Conservation (phyloP, 23 red algal species). For the Gracilaria vermiculophylla region DNA sequence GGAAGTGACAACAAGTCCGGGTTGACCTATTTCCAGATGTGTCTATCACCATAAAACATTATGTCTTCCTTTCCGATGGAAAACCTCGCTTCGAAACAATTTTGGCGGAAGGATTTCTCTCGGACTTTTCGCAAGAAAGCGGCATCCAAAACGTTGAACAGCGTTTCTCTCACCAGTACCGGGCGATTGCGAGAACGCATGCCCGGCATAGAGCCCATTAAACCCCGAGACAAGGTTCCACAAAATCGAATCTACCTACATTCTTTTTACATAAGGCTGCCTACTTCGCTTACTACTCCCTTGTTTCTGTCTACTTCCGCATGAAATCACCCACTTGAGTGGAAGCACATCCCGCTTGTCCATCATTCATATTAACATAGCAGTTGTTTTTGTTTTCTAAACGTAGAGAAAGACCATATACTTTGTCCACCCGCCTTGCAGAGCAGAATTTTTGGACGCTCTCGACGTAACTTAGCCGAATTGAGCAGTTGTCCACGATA, state of each 20-base stretch:
- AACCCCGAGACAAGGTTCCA: neutral
- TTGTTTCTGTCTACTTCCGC: no score
- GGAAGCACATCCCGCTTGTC: neutral
- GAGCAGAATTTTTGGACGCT: neutral
- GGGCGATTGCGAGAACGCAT: neutral
- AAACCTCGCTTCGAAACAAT: conserved; percentile 11
- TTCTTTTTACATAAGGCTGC: neutral
- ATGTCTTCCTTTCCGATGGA: neutral
- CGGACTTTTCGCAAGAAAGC: neutral
- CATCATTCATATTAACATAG: neutral
- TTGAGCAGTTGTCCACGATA: neutral
- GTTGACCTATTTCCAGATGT: neutral
- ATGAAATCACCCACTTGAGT: neutral
- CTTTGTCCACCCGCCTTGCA: neutral
- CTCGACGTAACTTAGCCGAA: neutral
- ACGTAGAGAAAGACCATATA: neutral
- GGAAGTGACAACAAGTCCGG: neutral
- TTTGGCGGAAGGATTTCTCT: neutral
- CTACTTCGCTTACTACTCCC: neutral
- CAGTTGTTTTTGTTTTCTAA: neutral
- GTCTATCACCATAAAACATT: neutral
- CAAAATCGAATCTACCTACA: neutral
- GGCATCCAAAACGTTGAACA: neutral
- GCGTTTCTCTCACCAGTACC: neutral
- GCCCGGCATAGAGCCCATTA: neutral